Percentiles rank a stretch among this genome's conserved stretches.
Evolutionary conservation across 2,329 filamentous ascomycete genomes (phyloP).

Genomic region (Emergomyces orientalis): DNA sequence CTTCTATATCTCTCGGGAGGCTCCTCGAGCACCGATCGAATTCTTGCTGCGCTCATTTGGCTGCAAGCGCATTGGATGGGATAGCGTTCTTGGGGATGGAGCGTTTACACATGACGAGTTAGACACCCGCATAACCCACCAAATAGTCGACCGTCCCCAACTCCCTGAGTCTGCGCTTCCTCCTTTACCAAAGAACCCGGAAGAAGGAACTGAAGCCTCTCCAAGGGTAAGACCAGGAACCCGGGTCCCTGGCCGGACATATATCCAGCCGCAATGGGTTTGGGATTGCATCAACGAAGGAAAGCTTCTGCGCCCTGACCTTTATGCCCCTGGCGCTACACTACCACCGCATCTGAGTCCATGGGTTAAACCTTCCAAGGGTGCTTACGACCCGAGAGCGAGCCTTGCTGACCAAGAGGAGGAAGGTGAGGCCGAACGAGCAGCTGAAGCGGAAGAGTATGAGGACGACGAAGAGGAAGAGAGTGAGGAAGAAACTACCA

Average conservation of each 20-base stretch:
- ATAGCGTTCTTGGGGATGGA: slow-evolving; percentile 78
- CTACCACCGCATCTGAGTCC: slow-evolving; percentile 92
- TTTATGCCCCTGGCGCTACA: slow-evolving; percentile 82
- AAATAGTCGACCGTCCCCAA: slow-evolving; percentile 84
- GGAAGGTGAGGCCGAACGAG: slow-evolving; percentile 70
- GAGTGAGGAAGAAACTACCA: slow-evolving; percentile 31
- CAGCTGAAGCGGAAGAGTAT: slow-evolving; percentile 50
- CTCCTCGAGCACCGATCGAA: slow-evolving; percentile 79
- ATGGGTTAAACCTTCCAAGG: slow-evolving; percentile 79
- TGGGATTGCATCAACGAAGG: slow-evolving; percentile 96
- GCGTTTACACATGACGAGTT: slow-evolving; percentile 84
- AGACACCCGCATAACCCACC: slow-evolving; percentile 86
- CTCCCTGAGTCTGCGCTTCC: slow-evolving; percentile 49
- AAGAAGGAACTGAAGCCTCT: slow-evolving; percentile 41
- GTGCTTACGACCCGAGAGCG: slow-evolving; percentile 83
- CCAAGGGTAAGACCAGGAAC: slow-evolving; percentile 49
- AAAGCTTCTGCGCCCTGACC: slow-evolving; percentile 72
- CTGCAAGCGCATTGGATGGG: slow-evolving; percentile 94
- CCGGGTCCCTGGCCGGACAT: slow-evolving; percentile 81
- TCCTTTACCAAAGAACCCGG: slow-evolving; percentile 34
- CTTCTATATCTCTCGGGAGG: slow-evolving; percentile 88
- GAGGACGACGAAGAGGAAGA: slow-evolving; percentile 39
- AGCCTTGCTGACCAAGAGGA: slow-evolving; percentile 80
- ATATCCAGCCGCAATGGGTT: slow-evolving; percentile 95
- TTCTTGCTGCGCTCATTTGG: slow-evolving; percentile 90